Evolutionary conservation across 2,329 filamentous ascomycete species (phyloP), one percentile per base, ranked within the genome.

Genomic region (Colletotrichum higginsianum): DNA sequence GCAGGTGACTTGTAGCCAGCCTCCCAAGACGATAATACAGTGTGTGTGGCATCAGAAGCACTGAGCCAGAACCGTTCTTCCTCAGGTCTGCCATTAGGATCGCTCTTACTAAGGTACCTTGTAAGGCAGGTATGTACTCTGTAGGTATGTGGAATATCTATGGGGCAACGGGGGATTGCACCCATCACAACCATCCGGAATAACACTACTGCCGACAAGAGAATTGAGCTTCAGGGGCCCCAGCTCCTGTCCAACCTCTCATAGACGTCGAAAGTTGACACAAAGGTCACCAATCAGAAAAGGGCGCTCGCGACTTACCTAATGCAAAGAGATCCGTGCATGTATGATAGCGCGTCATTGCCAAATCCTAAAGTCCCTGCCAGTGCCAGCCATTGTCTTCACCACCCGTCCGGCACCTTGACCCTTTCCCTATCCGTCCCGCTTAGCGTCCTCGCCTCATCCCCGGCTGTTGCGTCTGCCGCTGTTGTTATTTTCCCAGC

Each of bases 161-260:
- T 71, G 57, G 68, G 57, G 64, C 50, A 57, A 11, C 16, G 21
- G 21, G 65, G 23, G 52, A 21, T 26, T n/a, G 44, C 35, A 53
- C 47, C 35, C 35, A 18, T 35, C n/a, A 35, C 35, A 60, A 53
- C 23, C 16, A 44, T 49, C 21, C 68, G 68, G 68, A 71, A 68
- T 44, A 71, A 71, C 26, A 50, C 52, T 57, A 46, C 46, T 30
- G 53, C 68, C 68, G 68, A 68, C 58, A 57, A 52, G 52, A 58
- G 26, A 40, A 72, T 72, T 71, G 64, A 71, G 64, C 57, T 67
- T 38, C 38, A 68, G 63, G 65, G 65, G 52, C 58, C 30, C 60
- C 58, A 68, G 65, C 64, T 64, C 50, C 55, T 50, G 21, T n/a
- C 13, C n/a, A n/a, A 21, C 66, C 53, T 58, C n/a, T 60, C 53